Percentiles rank a stretch among this genome's conserved stretches.
Evolutionary conservation across 345 rosid genomes (phyloP).

Genomic region (Dipteronia sinensis): DNA sequence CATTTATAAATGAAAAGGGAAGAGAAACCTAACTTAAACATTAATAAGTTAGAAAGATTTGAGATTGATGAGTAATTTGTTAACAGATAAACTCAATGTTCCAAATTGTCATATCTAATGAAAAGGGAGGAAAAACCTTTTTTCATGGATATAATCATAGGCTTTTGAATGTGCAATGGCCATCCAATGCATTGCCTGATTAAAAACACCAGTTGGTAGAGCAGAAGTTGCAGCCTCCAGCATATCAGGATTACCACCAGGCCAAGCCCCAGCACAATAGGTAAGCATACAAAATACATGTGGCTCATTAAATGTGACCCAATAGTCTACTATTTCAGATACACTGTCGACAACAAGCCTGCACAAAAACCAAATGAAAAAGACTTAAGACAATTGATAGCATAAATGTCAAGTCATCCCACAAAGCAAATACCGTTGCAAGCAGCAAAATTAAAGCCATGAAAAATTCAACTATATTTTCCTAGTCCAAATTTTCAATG

Average conservation of each 20-base stretch:
- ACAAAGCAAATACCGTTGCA: conserved; percentile 11
- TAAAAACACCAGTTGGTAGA: conserved; percentile 85
- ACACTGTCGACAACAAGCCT: conserved; percentile 89
- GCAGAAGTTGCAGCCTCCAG: conserved; percentile 88
- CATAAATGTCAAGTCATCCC: conserved; percentile 2
- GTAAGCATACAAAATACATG: conserved; percentile 93
- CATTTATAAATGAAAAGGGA: background rate
- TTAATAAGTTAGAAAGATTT: too few species aligned
- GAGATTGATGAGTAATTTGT: too few species aligned
- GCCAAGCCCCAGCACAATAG: conserved; percentile 96
- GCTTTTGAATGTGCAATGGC: conserved; percentile 82
- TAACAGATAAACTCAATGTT: background rate
- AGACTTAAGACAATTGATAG: conserved; percentile 12
- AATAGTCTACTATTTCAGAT: conserved; percentile 78
- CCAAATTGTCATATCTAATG: conserved; percentile 2
- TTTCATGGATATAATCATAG: conserved; percentile 74
- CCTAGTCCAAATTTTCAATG: background rate
- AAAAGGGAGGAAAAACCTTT: conserved; percentile 42
- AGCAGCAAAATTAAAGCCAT: background rate
- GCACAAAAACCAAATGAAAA: conserved; percentile 28
- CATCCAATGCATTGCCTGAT: conserved; percentile 83
- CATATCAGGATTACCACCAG: conserved; percentile 94
- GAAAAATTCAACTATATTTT: background rate
- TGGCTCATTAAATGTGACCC: conserved; percentile 95
- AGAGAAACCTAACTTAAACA: conserved; percentile 37